Evolutionary conservation across 1,284 basidiomycete species (phyloP).

Genomic region (Irpex sp.): DNA sequence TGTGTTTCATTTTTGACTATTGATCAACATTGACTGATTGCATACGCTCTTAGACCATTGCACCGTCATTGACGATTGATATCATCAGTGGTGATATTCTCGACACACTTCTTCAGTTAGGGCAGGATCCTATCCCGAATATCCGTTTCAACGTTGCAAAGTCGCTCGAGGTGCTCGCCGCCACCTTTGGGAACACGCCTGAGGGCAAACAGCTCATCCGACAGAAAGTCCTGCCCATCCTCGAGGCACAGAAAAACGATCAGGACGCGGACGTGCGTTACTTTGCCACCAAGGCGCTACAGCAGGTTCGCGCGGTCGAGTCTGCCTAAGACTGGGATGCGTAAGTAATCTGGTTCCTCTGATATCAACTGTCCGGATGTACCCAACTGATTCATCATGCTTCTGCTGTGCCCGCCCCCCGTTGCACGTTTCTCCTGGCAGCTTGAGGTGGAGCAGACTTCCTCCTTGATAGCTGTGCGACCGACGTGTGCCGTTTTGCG

Average conservation of each 20-base stretch:
- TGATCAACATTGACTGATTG: conserved; percentile 11
- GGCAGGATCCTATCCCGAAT: conserved; percentile 94
- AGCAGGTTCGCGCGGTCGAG: conserved; percentile 41
- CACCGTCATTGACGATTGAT: conserved; percentile 86
- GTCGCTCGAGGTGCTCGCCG: conserved; percentile 83
- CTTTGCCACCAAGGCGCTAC: conserved; percentile 70
- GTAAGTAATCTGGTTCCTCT: conserved; percentile 3
- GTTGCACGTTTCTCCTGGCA: not conserved
- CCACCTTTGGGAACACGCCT: conserved; percentile 58
- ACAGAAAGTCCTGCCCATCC: conserved; percentile 74
- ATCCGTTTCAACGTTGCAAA: conserved; percentile 99
- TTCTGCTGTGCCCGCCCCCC: not conserved
- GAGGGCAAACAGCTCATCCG: conserved; percentile 78
- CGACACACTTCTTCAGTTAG: conserved; percentile 81
- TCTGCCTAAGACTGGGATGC: conserved; percentile 15
- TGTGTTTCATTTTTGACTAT: conserved; percentile 4
- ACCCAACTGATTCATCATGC: not conserved
- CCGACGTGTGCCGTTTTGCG: not conserved
- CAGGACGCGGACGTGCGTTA: conserved; percentile 94
- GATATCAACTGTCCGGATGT: not conserved
- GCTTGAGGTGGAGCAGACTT: not conserved
- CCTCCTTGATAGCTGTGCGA: not conserved
- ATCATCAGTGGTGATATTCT: conserved; percentile 88
- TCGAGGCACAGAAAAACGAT: conserved; percentile 90
- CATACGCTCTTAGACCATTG: conserved; percentile 72